phyloP scores from a whole-genome alignment of 441 rosid species.

The Metrosideros polymorpha region DNA sequence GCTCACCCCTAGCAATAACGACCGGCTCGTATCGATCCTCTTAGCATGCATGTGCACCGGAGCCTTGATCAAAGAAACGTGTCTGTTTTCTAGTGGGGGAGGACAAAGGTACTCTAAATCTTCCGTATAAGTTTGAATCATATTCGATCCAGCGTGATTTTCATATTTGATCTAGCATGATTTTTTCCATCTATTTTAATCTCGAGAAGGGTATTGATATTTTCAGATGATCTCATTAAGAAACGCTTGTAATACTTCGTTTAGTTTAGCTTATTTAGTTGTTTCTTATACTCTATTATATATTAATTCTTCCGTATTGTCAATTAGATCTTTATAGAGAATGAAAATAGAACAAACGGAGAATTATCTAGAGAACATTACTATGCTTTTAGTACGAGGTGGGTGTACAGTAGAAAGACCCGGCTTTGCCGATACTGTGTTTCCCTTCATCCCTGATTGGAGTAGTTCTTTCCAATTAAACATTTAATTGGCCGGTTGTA shows the following conservation, averaged over 20 bases:
- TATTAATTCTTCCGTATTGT: not conserved
- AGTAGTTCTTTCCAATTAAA: not conserved
- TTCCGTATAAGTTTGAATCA: not conserved
- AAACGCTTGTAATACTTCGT: not conserved
- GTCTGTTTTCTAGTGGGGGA: not conserved
- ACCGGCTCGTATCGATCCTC: no score
- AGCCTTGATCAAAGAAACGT: not conserved
- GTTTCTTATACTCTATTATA: not conserved
- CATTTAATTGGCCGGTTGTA: not conserved
- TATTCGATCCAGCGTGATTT: not conserved
- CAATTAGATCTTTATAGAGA: not conserved
- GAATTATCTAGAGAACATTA: not conserved
- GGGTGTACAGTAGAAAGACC: not conserved
- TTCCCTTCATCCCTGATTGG: not conserved
- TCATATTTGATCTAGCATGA: no score
- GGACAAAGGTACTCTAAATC: not conserved
- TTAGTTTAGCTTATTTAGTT: not conserved
- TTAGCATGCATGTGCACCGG: not conserved
- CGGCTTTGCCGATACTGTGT: not conserved
- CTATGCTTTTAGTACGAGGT: not conserved
- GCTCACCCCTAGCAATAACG: no score
- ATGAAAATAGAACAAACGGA: not conserved
- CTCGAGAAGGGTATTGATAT: not conserved
- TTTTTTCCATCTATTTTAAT: not conserved
- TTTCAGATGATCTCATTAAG: not conserved